A percentile compares a stretch with the other conserved stretches of the same genome.
Conservation (phyloP, 1,139 yeast species). For the Zygosaccharomyces pseudobailii region DNA sequence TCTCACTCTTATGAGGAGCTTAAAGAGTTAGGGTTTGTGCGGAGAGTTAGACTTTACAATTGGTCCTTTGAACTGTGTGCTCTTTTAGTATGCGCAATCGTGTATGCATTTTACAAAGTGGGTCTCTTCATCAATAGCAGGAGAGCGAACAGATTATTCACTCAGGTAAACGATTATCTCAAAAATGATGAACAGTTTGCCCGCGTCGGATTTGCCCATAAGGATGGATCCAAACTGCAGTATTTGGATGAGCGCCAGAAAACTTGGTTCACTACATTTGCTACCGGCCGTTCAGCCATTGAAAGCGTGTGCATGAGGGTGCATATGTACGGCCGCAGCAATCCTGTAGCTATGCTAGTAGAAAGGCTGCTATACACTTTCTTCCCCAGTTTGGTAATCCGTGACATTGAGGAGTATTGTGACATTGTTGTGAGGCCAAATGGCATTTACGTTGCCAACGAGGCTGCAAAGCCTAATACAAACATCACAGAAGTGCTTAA, state of each 20-base stretch:
- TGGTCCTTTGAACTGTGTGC: constrained; percentile 73
- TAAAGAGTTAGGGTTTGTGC: constrained; percentile 43
- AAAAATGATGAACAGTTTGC: constrained; percentile 54
- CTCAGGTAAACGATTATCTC: constrained; percentile 45
- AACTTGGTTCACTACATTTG: constrained; percentile 64
- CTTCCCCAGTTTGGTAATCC: constrained; percentile 40
- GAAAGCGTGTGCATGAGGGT: constrained; percentile 58
- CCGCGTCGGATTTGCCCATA: constrained; percentile 64
- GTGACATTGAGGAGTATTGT: constrained; percentile 56
- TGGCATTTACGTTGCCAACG: constrained; percentile 44
- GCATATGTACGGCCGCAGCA: constrained; percentile 75
- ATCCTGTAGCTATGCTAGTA: constrained; percentile 47
- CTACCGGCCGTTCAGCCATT: constrained; percentile 82
- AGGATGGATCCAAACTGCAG: constrained; percentile 35
- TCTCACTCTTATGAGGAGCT: constrained; percentile 49
- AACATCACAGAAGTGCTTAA: constrained; percentile 22
- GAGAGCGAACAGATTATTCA: constrained; percentile 51
- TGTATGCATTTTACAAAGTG: constrained; percentile 43
- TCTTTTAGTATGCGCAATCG: constrained; percentile 44
- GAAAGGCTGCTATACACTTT: constrained; percentile 51
- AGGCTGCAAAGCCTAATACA: constrained; percentile 35
- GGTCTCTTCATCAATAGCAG: constrained; percentile 59
- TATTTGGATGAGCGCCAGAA: constrained; percentile 67
- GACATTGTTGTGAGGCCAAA: constrained; percentile 60
- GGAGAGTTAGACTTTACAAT: constrained; percentile 48